phyloP scores from a whole-genome alignment of 768 basidiomycete species.

The Pleurotus ostreatus region DNA sequence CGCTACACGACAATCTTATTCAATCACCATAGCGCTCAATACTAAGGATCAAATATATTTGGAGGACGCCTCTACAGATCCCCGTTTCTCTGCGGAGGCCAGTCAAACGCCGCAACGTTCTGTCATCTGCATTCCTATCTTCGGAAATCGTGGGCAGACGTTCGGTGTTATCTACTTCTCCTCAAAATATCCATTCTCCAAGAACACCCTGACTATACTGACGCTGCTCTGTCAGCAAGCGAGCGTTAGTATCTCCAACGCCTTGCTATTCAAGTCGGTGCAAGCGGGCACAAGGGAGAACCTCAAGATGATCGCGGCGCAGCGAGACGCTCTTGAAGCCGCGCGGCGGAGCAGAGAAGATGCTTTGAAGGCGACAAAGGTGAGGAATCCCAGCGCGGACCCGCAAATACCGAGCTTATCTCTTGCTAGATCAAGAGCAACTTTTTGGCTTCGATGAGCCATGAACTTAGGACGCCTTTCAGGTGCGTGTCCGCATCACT shows the following conservation, averaged over 20 bases:
- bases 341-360: slow-evolving; percentile 69
- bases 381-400: slow-evolving; percentile 15
- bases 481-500: slow-evolving; percentile 34
- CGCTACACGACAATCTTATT: background rate
- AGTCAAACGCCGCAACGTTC: slow-evolving; percentile 56
- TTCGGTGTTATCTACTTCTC: slow-evolving; percentile 69
- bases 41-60: slow-evolving; percentile 58
- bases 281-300: slow-evolving; percentile 73
- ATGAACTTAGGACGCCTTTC: slow-evolving; percentile 74
- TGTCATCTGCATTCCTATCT: slow-evolving; percentile 66
- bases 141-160: slow-evolving; percentile 72
- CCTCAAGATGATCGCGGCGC: slow-evolving; percentile 72
- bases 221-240: slow-evolving; percentile 71
- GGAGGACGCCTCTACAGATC: slow-evolving; percentile 59
- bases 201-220: slow-evolving; percentile 55
- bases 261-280: slow-evolving; percentile 69
- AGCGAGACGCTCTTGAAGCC: slow-evolving; percentile 64
- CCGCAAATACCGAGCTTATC: background rate
- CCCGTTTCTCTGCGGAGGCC: slow-evolving; percentile 67
- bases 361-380: slow-evolving; percentile 72
- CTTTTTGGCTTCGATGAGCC: slow-evolving; percentile 75
- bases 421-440: slow-evolving; percentile 65
- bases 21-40: slow-evolving; percentile 47
- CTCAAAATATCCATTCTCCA: slow-evolving; percentile 61
- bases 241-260: slow-evolving; percentile 72